Evolutionary conservation across 2,329 filamentous ascomycete genomes (phyloP).

Genomic region (Scytalidium sp.): DNA sequence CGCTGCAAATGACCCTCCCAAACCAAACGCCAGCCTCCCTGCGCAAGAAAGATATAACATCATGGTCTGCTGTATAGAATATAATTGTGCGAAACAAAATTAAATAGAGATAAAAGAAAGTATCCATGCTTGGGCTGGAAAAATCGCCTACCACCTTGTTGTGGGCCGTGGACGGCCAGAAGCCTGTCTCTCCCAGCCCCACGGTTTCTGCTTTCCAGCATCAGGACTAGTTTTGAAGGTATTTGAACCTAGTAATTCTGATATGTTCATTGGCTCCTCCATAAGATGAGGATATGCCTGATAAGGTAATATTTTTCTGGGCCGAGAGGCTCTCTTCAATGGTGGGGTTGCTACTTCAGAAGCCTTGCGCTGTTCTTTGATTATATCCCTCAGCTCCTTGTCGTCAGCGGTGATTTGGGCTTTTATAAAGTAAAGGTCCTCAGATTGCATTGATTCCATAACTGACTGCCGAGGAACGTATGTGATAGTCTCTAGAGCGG

Average conservation of each 20-base stretch:
- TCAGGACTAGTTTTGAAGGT: slow-evolving; percentile 14
- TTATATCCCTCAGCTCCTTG: slow-evolving; percentile 68
- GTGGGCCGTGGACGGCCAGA: slow-evolving; percentile 9
- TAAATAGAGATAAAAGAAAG: not conserved
- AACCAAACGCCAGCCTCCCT: not conserved
- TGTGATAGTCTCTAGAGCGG: slow-evolving; percentile 56
- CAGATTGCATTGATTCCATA: slow-evolving; percentile 67
- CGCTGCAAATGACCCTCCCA: not conserved
- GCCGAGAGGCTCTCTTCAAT: slow-evolving; percentile 10
- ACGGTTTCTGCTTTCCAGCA: slow-evolving; percentile 12
- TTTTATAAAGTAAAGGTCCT: slow-evolving; percentile 62
- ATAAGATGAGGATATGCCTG: slow-evolving; percentile 19
- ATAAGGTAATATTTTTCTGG: slow-evolving; percentile 19
- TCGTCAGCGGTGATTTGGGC: slow-evolving; percentile 81
- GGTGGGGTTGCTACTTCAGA: slow-evolving; percentile 7
- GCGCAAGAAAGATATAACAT: too few relatives aligned
- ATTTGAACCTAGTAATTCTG: slow-evolving; percentile 14
- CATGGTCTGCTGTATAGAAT: not conserved
- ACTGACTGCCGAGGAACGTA: slow-evolving; percentile 75
- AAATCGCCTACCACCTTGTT: slow-evolving; percentile 16
- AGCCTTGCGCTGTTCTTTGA: slow-evolving; percentile 47
- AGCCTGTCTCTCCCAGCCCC: slow-evolving; percentile 19
- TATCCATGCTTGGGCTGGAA: too few relatives aligned
- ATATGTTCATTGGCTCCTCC: slow-evolving; percentile 19
- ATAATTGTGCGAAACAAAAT: not conserved